Evolutionary conservation across 176 grass and related monocot genomes (phyloP), one percentile per base, ranked within the genome.

Genomic region (Otatea glauca): DNA sequence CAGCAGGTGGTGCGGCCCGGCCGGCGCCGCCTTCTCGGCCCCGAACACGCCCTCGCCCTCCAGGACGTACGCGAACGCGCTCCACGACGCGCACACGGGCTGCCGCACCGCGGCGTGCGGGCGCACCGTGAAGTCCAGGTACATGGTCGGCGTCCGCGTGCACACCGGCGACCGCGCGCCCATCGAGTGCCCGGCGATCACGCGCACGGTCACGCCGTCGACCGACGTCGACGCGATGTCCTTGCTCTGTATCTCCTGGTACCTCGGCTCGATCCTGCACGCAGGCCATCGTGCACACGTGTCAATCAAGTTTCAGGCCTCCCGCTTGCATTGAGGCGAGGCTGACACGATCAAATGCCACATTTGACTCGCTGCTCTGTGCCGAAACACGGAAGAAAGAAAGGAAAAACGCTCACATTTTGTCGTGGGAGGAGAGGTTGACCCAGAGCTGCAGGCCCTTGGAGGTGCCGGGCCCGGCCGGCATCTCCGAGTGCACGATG

Each of bases 401-500:
- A 21, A 29, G 29, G 29, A 0, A 2, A 11, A 3, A 15, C 20
- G 11, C 60, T 87, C 38, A 97, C 96, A 99, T 99, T 92, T 99
- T 99, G 89, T 99, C 92, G 51, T 43, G 49, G 51, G 96, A 96
- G 74, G 91, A 83, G 88, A 99, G 96, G 88, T 99, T 99, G 75
- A 99, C 91, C 96, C 96, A 99, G 12, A 99, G 93, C 81, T 99
- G 96, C 14, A 99, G 91, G 6, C 96, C 96, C 80, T 76, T 94
- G 82, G 89, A 94, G 5, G 83, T 87, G 20, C 86, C 96, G 34
- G 82, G 91, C 23, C 74, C 91, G 4, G 90, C 90, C 17, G 96
- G 96, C 93, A 96, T 99, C 87, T 96, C 96, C 2, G 96, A 96
- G 89, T 99, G 96, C 65, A 99, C 88, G 67, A 99, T 99, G 51